Base-by-base conservation (phyloP, 2,329 filamentous ascomycete genomes). In the Diaporthe longicolla region DNA sequence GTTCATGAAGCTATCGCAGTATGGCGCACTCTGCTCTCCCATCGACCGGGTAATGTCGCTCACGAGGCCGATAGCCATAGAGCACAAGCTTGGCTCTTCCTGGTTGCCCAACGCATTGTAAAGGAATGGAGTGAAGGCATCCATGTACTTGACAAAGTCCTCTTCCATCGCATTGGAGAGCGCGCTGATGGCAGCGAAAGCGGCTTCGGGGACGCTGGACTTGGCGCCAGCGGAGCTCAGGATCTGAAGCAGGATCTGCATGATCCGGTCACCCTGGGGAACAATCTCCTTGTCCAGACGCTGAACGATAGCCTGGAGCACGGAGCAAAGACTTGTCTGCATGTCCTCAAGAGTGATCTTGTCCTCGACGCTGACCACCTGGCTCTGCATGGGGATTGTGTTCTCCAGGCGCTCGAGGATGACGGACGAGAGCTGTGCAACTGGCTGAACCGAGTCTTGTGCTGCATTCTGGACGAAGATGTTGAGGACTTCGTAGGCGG, bases 1-100 rank as follows among this genome's bases (percentile, higher is more conserved):
- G 88, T 99, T 99, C 97, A 99, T 99, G 84, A 98, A 98, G 77
- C 92, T 91, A 80, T 99, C 97, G 84, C 97, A 99, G 88, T 93
- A 98, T 73, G 96, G 97, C 85, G 97, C 94, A 80, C 96, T 94
- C 83, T 93, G 94, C 82, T 95, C 93, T 82, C 95, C 94, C 82
- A 98, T 89, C 21, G 96, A 97, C 79, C 97, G 93, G 70, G 95
- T 96, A 79, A 99, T 97, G 82, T 99, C 97, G 83, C 96, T 97
- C 78, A 98, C 96, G 73, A 99, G 90, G 79, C 97, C 97, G 83
- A 99, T 98, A 79, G 97, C 96, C 92, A 98, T 97, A 59, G 96
- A 93, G 88, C 97, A 98, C 76, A 98, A 90, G 83, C 92, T 93
- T 48, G 95, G 94, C 86, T 98, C 97, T 77, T 99, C 96, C 82